These are phyloP conservation scores for Theobroma cacao DNA, from an alignment of 345 rosid genomes.

Conservation along the genomic window DNA sequence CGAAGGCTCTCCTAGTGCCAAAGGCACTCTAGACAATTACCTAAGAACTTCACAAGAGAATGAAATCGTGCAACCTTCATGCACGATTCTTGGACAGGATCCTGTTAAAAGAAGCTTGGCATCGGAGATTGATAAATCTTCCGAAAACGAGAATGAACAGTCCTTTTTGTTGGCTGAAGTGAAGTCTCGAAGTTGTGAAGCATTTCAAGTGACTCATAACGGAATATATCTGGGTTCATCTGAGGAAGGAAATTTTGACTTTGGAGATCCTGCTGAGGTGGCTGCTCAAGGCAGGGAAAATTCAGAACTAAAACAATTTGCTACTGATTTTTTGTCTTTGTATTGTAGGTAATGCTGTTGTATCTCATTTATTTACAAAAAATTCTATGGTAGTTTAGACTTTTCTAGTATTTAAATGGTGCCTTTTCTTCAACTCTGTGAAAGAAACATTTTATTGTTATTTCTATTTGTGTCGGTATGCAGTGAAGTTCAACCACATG, in stretches of 20 bases:
- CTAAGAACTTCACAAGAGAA: conserved; percentile 49
- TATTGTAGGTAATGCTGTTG: conserved; percentile 69
- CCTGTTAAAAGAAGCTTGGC: conserved; percentile 45
- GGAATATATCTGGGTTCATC: conserved; percentile 32
- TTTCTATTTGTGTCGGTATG: conserved; percentile 20
- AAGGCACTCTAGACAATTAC: conserved; percentile 66
- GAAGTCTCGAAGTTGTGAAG: conserved; percentile 24
- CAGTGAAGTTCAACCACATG: conserved; percentile 65
- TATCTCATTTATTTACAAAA: conserved; percentile 3
- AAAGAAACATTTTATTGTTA: conserved; percentile 9
- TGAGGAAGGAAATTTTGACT: conserved; percentile 30
- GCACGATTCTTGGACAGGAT: conserved; percentile 29
- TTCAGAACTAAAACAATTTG: conserved; percentile 66
- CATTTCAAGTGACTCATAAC: conserved; percentile 28
- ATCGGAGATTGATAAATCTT: conserved; percentile 33
- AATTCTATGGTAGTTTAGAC: neutral
- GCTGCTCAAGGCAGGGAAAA: conserved; percentile 32
- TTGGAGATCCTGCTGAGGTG: conserved; percentile 27
- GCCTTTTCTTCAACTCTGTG: neutral
- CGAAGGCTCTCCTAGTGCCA: conserved; percentile 65
- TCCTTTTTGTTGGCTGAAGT: conserved; percentile 20
- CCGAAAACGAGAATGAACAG: conserved; percentile 29
- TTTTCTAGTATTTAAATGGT: neutral
- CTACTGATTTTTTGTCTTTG: conserved; percentile 78
- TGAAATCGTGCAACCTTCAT: conserved; percentile 11